Base-by-base conservation (phyloP, 2,329 filamentous ascomycete species). In the Tolypocladium ovalisporum region DNA sequence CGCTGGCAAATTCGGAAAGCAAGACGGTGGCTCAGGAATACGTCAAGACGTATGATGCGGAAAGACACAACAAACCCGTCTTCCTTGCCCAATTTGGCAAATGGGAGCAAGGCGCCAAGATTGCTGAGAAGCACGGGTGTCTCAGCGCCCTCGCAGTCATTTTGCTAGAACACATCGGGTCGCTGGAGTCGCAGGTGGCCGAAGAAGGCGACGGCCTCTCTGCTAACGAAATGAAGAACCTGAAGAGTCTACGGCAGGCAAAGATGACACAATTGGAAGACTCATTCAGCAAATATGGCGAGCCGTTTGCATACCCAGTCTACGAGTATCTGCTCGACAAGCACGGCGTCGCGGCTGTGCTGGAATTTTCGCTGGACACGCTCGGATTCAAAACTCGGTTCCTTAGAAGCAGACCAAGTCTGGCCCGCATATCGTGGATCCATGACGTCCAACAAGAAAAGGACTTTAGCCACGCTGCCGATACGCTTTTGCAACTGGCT, bases 371-470 rank as follows among this genome's bases (percentile, higher is more conserved):
- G 32, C 75, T 84, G 57, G 88, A 92, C 65, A 84, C 85, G 62
- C 74, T 82, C 54, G 75, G 75, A n/a, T 87, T 85, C 65, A 81
- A 96, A 57, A 96, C 90, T 0, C 79, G 79, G 55, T 99, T 91
- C 65, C 78, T 99, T 53, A 84, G 89, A 47, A 85, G 83, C 57
- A 83, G 85, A 61, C 81, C 85, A 0, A 80, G 85, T 60, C 84
- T 90, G 60, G 86, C 87, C 34, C 90, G 90, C 65, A 79, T 99
- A 51, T 86, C 87, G 54, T 99, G 94, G 94, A 96, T 99, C 74
- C 95, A 99, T 68, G 92, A 97, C 68, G 81, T 97, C 9, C 79
- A 85, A 59, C 80, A 82, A 29, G 89, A 94, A 67, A 79, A 85
- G 58, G 85, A 96, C 64, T 90, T 90, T 61, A 77, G 82, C 15